Evolutionary conservation across 1,139 yeast genomes (phyloP).

Genomic region (Nakaseomyces bracarensis): DNA sequence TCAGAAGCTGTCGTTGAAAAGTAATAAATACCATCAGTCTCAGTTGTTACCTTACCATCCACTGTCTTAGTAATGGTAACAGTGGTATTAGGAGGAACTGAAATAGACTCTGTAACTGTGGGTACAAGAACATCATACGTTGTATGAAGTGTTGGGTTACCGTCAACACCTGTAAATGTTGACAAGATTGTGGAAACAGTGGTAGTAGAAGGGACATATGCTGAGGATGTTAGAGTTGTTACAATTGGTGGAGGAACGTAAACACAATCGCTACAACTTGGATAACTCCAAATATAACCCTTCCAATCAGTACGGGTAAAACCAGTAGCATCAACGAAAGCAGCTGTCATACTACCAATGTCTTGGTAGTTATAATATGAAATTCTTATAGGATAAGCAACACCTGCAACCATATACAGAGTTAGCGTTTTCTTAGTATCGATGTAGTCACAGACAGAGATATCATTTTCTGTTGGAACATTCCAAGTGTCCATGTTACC

Average conservation of each 20-base stretch:
- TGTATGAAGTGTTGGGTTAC: not conserved
- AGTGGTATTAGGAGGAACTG: not conserved
- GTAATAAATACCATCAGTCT: not conserved
- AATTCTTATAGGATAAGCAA: slow-evolving; percentile 4
- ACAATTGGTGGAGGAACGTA: slow-evolving; percentile 1
- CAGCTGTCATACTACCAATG: not conserved
- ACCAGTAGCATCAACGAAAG: slow-evolving; percentile 1
- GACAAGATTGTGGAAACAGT: not conserved
- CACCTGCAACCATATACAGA: slow-evolving; percentile 1
- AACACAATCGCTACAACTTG: not conserved
- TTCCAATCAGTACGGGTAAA: slow-evolving; percentile 2
- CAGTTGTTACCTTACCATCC: not conserved
- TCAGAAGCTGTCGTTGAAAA: not conserved
- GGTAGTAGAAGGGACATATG: not conserved
- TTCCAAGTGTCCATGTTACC: slow-evolving; percentile 1
- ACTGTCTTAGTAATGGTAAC: not conserved
- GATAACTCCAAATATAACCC: not conserved
- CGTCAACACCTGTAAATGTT: not conserved
- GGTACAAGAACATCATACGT: not conserved
- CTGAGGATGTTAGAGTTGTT: not conserved
- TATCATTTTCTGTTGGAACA: not conserved
- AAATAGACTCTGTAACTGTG: not conserved
- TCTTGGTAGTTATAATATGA: not conserved
- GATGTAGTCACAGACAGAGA: not conserved
- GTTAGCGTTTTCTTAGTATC: not conserved